Percentiles rank a stretch among this genome's conserved stretches.
phyloP scores from a whole-genome alignment of 148 eudicot species.

The Chenopodium suecicum region DNA sequence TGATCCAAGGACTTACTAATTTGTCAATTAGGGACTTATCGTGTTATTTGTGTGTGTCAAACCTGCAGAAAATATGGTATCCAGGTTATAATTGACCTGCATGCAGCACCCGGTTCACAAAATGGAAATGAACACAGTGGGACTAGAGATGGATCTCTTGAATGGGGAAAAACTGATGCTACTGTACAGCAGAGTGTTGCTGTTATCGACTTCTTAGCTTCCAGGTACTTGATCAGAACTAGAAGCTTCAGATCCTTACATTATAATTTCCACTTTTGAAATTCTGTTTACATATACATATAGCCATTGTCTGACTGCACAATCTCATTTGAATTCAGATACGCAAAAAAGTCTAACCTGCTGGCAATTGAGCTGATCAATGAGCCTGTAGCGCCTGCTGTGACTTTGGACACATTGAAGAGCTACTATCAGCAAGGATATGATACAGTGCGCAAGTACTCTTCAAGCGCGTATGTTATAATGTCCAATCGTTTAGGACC shows the following conservation, averaged over 20 bases:
- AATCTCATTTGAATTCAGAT: neutral
- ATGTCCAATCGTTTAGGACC: slow-evolving; percentile 41
- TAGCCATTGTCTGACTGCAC: too few species aligned
- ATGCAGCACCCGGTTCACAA: slow-evolving; percentile 75
- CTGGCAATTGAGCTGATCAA: slow-evolving; percentile 45
- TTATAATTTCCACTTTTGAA: too few species aligned
- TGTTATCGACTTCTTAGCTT: slow-evolving; percentile 59
- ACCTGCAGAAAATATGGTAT: slow-evolving; percentile 45
- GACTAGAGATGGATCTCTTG: slow-evolving; percentile 50
- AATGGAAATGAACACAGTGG: slow-evolving; percentile 57
- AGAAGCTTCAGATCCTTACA: neutral
- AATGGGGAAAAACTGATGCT: slow-evolving; percentile 60
- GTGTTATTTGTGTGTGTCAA: neutral
- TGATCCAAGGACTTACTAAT: neutral
- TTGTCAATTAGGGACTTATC: neutral
- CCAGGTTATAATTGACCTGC: slow-evolving; percentile 59
- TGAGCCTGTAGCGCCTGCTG: slow-evolving; percentile 42
- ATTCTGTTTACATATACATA: too few species aligned
- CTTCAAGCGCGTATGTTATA: slow-evolving; percentile 38
- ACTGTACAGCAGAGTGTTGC: slow-evolving; percentile 52
- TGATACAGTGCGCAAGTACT: slow-evolving; percentile 39
- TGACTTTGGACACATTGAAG: slow-evolving; percentile 26
- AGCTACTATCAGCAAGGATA: slow-evolving; percentile 38
- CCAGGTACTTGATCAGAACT: slow-evolving; percentile 31
- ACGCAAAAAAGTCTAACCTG: slow-evolving; percentile 16